Evolutionary conservation across 1,139 yeast species (phyloP).

Genomic region (Geotrichum restrictum): DNA sequence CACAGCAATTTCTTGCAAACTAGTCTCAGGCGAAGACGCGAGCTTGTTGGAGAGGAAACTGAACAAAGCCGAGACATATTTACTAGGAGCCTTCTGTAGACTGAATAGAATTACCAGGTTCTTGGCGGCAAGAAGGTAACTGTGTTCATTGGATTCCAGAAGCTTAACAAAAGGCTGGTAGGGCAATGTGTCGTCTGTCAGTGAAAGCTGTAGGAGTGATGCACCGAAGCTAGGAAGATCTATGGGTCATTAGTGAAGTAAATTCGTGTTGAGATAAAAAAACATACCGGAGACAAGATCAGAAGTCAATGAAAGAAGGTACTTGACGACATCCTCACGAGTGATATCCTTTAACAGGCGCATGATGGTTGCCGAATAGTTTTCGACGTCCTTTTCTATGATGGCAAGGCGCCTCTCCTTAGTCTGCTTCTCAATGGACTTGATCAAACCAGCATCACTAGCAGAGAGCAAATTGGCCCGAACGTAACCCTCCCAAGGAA

Average conservation of each 20-base stretch:
- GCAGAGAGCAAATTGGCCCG: conserved; percentile 65
- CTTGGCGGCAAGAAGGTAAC: conserved; percentile 37
- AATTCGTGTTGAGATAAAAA: not conserved
- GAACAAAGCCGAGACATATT: conserved; percentile 42
- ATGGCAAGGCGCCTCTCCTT: conserved; percentile 34
- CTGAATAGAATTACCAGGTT: conserved; percentile 36
- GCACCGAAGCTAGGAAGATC: conserved; percentile 48
- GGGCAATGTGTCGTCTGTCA: conserved; percentile 47
- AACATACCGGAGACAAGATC: conserved; percentile 46
- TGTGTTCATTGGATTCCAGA: conserved; percentile 43
- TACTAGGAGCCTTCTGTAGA: conserved; percentile 27
- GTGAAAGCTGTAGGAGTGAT: conserved; percentile 46
- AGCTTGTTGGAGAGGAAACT: conserved; percentile 45
- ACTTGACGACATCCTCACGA: conserved; percentile 71
- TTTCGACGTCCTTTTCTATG: conserved; percentile 43
- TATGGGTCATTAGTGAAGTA: conserved; percentile 20
- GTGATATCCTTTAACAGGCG: conserved; percentile 51
- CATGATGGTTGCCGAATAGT: conserved; percentile 56
- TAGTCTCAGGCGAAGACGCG: conserved; percentile 48
- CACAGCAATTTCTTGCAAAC: conserved; percentile 60
- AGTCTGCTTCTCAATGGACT: conserved; percentile 54
- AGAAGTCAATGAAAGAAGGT: conserved; percentile 63
- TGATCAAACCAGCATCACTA: conserved; percentile 63
- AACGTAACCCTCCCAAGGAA: conserved; percentile 91
- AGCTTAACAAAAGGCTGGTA: conserved; percentile 54